These are phyloP conservation scores for Draba incana DNA, from an alignment of 345 rosid species.

Conservation along the genomic window DNA sequence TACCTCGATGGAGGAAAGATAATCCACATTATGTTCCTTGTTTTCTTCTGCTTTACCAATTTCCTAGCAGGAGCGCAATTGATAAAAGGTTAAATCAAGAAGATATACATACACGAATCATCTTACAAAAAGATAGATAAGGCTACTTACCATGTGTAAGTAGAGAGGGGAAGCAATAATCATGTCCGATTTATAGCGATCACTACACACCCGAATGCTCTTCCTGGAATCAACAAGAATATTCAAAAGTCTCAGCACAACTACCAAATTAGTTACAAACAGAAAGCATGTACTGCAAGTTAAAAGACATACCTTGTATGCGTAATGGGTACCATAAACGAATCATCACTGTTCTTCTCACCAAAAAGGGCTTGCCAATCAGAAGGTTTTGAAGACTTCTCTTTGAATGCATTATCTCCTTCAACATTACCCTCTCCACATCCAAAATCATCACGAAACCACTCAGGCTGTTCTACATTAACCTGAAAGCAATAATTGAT, in stretches of 20 bases:
- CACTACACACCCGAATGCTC: conserved; percentile 77
- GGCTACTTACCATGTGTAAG: conserved; percentile 59
- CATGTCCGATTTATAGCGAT: conserved; percentile 85
- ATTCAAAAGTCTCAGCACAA: conserved; percentile 20
- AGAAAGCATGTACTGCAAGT: conserved; percentile 13
- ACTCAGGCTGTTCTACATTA: conserved; percentile 76
- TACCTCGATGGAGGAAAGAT: conserved; percentile 96
- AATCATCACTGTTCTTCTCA: conserved; percentile 64
- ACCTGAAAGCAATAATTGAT: conserved; percentile 52
- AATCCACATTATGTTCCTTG: conserved; percentile 79
- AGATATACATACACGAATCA: conserved; percentile 16
- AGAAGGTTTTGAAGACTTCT: conserved; percentile 75
- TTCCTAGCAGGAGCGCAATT: conserved; percentile 53
- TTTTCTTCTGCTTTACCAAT: conserved; percentile 61
- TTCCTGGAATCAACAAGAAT: conserved; percentile 50
- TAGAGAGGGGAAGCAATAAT: conserved; percentile 89
- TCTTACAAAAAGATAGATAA: conserved; percentile 18
- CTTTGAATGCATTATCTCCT: conserved; percentile 32
- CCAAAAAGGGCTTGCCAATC: conserved; percentile 85
- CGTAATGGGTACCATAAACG: conserved; percentile 85
- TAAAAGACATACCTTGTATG: conserved; percentile 67
- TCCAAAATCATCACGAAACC: conserved; percentile 79
- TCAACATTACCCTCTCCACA: conserved; percentile 54
- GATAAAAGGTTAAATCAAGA: conserved; percentile 21
- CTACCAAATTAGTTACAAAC: conserved; percentile 11